phyloP scores from a whole-genome alignment of 1,284 basidiomycete species.

The Kwoniella shivajii region DNA sequence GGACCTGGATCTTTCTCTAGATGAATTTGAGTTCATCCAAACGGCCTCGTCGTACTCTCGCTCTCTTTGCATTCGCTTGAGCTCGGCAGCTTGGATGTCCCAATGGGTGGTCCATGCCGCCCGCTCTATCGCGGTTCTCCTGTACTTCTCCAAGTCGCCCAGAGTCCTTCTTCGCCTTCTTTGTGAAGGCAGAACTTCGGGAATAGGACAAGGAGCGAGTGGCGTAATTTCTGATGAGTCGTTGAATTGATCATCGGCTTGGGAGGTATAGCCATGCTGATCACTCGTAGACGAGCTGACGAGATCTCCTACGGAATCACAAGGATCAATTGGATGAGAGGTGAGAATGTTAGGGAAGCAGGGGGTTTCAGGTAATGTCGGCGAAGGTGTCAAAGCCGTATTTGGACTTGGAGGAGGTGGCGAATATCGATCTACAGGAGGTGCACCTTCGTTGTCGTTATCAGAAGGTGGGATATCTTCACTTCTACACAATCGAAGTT shows the following conservation, averaged over 20 bases:
- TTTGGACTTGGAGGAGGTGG: constrained; percentile 14
- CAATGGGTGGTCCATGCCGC: background rate
- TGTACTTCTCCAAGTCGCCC: constrained; percentile 10
- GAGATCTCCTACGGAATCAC: no score
- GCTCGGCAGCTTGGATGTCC: background rate
- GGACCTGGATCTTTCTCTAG: background rate
- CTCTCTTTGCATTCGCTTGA: background rate
- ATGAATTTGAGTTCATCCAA: background rate
- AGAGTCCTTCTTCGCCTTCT: constrained; percentile 8
- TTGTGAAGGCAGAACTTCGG: background rate
- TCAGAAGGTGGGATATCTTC: background rate
- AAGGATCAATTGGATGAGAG: no score
- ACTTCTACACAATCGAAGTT: background rate
- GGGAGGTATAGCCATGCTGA: background rate
- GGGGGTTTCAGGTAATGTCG: background rate
- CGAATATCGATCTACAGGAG: constrained; percentile 8
- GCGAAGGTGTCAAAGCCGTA: background rate
- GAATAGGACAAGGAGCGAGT: background rate
- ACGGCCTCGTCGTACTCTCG: constrained; percentile 1
- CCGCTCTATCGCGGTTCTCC: constrained; percentile 11
- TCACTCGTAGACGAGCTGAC: background rate
- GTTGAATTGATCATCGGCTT: background rate
- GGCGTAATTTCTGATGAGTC: background rate
- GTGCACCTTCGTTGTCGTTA: background rate
- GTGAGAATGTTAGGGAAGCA: background rate